Evolutionary conservation across 192 early-diverging fungal species (phyloP).

Genomic region (Entomortierella beljakovae): DNA sequence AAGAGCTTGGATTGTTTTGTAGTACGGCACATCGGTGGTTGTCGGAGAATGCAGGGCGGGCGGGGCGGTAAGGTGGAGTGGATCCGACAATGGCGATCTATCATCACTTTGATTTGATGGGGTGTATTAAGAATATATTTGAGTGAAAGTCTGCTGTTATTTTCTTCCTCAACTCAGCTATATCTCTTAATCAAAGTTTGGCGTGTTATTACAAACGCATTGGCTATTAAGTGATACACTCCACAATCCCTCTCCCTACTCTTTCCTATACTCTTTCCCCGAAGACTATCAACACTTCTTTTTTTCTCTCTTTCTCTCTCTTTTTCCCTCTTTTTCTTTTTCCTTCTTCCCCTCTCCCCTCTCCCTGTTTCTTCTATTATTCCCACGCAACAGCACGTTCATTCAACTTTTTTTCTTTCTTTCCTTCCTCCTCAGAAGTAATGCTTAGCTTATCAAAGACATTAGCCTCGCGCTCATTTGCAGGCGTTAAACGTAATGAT

Average conservation of each 20-base stretch:
- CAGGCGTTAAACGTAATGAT: constrained; percentile 46
- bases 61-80: not conserved
- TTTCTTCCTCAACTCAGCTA: no score
- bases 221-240: not conserved
- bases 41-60: constrained; percentile 1
- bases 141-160: not conserved
- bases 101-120: not conserved
- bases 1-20: not conserved
- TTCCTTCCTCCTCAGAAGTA: constrained; percentile 1
- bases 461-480: constrained; percentile 52
- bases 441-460: constrained; percentile 53
- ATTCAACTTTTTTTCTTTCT: not conserved
- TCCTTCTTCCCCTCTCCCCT: not conserved
- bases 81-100: not conserved
- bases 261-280: not conserved
- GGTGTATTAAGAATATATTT: no score
- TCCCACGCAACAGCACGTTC: no score
- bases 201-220: no score
- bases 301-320: not conserved
- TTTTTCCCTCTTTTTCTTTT: constrained; percentile 1
- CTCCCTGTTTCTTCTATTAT: not conserved
- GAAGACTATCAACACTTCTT: not conserved
- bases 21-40: not conserved
- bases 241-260: not conserved
- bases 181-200: no score